Evolutionary conservation across 805 yeast species (phyloP).

Genomic region (Candida koratica): DNA sequence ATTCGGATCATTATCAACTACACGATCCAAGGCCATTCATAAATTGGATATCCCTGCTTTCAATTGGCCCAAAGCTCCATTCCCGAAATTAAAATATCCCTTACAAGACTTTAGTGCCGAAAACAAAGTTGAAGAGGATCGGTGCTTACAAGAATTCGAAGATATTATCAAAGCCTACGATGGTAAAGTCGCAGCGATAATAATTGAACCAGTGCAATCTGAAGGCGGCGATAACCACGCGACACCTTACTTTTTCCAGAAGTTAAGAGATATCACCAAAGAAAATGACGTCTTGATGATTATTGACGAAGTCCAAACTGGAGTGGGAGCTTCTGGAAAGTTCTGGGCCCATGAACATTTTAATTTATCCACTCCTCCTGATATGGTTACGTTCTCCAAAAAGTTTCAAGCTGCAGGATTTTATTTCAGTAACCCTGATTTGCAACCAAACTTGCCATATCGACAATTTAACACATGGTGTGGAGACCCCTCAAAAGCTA

Average conservation of each 20-base stretch:
- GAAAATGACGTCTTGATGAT: constrained; percentile 57
- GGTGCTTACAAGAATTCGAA: constrained; percentile 46
- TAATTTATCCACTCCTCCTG: constrained; percentile 58
- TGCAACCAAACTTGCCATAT: constrained; percentile 58
- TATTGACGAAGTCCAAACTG: constrained; percentile 72
- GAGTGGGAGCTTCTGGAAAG: constrained; percentile 70
- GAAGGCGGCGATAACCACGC: constrained; percentile 80
- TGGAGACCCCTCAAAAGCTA: constrained; percentile 68
- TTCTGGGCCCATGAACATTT: constrained; percentile 74
- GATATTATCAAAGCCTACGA: constrained; percentile 35
- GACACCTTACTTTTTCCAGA: constrained; percentile 56
- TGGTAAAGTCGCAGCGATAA: constrained; percentile 47
- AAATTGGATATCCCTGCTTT: constrained; percentile 59
- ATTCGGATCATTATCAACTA: constrained; percentile 53
- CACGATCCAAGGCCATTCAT: constrained; percentile 55
- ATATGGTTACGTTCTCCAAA: constrained; percentile 67
- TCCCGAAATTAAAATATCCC: constrained; percentile 41
- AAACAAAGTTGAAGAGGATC: constrained; percentile 45
- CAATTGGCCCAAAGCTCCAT: constrained; percentile 54
- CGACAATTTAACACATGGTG: constrained; percentile 79
- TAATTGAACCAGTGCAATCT: constrained; percentile 62
- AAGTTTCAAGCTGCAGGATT: constrained; percentile 74
- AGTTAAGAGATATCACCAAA: constrained; percentile 55
- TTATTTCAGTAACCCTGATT: constrained; percentile 55
- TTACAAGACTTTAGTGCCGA: constrained; percentile 33